A percentile compares a stretch with the other conserved stretches of the same genome.
These are phyloP conservation scores for Pestalotiopsis sp. DNA, from an alignment of 2,329 filamentous ascomycete genomes.

Conservation along the genomic window DNA sequence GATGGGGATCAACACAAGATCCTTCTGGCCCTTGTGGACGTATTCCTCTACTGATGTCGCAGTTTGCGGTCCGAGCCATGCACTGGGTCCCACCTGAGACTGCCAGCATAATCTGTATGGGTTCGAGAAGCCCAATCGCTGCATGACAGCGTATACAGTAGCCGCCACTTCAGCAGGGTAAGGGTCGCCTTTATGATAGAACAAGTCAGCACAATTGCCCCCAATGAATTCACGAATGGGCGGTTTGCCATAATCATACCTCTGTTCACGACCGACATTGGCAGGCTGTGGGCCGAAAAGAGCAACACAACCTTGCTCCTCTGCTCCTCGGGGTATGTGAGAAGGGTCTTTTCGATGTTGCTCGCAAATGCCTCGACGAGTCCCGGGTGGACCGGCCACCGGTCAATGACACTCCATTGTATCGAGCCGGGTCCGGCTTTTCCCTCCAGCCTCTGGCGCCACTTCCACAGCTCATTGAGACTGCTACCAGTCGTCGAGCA, in stretches of 20 bases:
- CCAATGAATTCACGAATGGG: neutral
- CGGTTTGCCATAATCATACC: constrained; percentile 46
- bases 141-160: constrained; percentile 96
- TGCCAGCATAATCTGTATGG: constrained; percentile 97
- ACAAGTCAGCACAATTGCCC: constrained; percentile 26
- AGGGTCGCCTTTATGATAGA: constrained; percentile 67
- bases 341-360: constrained; percentile 85
- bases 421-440: constrained; percentile 74
- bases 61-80: constrained; percentile 96
- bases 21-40: constrained; percentile 86
- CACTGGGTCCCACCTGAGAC: constrained; percentile 92
- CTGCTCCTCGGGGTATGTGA: constrained; percentile 80
- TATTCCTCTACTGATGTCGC: constrained; percentile 85
- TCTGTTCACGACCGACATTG: constrained; percentile 97
- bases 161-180: constrained; percentile 96
- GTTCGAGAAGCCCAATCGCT: constrained; percentile 83
- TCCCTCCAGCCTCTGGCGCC: constrained; percentile 85
- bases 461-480: constrained; percentile 97
- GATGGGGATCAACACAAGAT: constrained; percentile 89
- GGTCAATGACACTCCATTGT: constrained; percentile 95
- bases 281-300: constrained; percentile 93
- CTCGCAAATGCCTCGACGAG: constrained; percentile 89
- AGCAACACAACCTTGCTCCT: constrained; percentile 82
- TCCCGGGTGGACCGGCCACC: constrained; percentile 92
- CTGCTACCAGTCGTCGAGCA: constrained; percentile 97